Base-by-base conservation (phyloP, 805 yeast species). In the Komagataella pseudopastoris region DNA sequence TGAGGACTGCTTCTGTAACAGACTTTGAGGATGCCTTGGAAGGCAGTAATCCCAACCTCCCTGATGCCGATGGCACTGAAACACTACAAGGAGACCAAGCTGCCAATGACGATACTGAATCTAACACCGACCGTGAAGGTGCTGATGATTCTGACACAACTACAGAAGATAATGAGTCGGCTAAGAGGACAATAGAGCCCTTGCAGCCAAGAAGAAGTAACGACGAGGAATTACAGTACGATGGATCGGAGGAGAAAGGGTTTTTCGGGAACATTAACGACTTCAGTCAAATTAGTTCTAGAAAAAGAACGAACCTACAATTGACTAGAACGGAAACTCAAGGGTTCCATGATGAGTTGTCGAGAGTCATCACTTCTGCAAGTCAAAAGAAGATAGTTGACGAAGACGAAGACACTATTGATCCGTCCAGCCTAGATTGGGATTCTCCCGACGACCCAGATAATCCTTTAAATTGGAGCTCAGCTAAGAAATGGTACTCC, bases 401-500 rank as follows among this genome's bases (percentile, higher is more conserved):
- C 2, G 62, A 59, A 17, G 64, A 59, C 6, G 60, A 54, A 22
- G 58, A 56, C 8, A 65, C 57, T n/a, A 56, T 70, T 14, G 75
- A 72, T 51, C 72, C 77, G 2, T 56, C 61, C 23, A 56, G 64
- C 3, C 59, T 77, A 52, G 74, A 71, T 22, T 85, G 87, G 85
- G 90, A 84, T 57, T 66, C 71, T 1, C 80, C 81, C 1, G 71
- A 67, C 30, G 90, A 85, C 61, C 71, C 69, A 49, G 86, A 61
- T 23, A 78, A 83, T 60, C 91, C 91, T 8, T 71, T 71, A 53
- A 84, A 83, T 60, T 85, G 89, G 89, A 74, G 86, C 3, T 23
- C 50, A 3, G 68, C 75, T 75, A 80, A 75, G 61, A 81, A 76
- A 65, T 83, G 90, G 89, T 61, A 63, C 45, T 67, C 77, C 52